Conservation (phyloP, 495 filamentous ascomycete species). For the Letharia lupina region DNA sequence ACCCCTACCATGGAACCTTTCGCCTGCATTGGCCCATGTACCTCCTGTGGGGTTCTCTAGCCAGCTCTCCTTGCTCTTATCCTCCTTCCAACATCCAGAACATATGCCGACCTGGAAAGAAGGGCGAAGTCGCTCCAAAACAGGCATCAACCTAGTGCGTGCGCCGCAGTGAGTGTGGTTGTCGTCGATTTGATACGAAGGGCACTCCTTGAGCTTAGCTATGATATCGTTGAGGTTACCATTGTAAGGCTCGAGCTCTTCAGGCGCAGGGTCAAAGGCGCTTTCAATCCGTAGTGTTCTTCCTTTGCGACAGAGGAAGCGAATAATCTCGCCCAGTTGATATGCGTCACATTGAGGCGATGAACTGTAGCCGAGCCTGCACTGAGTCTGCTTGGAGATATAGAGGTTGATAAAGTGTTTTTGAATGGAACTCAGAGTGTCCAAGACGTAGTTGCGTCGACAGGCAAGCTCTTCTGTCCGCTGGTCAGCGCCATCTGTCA, state of each 20-base stretch:
- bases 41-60: slow-evolving; percentile 19
- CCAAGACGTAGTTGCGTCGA: slow-evolving; percentile 60
- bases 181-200: slow-evolving; percentile 70
- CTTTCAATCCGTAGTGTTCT: slow-evolving; percentile 36
- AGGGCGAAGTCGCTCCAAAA: slow-evolving; percentile 51
- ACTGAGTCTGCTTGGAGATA: slow-evolving; percentile 47
- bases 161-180: slow-evolving; percentile 74
- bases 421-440: slow-evolving; percentile 69
- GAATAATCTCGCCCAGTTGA: slow-evolving; percentile 77
- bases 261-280: slow-evolving; percentile 19
- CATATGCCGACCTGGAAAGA: slow-evolving; percentile 19
- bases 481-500: slow-evolving; percentile 10
- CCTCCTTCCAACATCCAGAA: slow-evolving; percentile 21
- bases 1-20: neutral
- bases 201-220: slow-evolving; percentile 49
- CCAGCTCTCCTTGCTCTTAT: slow-evolving; percentile 23
- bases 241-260: slow-evolving; percentile 22
- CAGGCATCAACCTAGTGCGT: slow-evolving; percentile 54
- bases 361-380: slow-evolving; percentile 68
- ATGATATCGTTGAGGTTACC: slow-evolving; percentile 46
- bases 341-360: slow-evolving; percentile 73
- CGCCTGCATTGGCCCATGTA: slow-evolving; percentile 9
- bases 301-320: slow-evolving; percentile 54
- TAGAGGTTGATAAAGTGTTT: slow-evolving; percentile 65
- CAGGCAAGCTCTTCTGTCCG: slow-evolving; percentile 59